These are phyloP conservation scores for Fusarium odoratissimum DNA, from an alignment of 2,329 filamentous ascomycete species.

Conservation along the genomic window DNA sequence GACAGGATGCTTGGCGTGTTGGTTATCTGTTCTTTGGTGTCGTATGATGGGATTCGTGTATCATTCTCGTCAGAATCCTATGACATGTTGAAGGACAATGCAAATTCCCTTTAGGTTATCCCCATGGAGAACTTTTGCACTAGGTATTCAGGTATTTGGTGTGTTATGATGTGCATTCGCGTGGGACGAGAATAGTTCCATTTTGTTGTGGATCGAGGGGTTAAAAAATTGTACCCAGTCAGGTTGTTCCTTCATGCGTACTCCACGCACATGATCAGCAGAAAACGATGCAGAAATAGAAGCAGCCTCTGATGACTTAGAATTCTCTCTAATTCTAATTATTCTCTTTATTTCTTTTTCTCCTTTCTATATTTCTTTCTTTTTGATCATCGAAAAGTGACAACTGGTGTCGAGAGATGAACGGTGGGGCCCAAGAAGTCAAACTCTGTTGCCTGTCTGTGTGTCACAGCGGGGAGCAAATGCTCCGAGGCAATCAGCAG, in stretches of 20 bases:
- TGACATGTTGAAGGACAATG: accelerated
- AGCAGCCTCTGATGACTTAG: not conserved
- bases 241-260: not conserved
- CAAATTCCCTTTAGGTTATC: accelerated
- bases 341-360: accelerated
- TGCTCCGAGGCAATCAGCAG: not conserved
- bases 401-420: not conserved
- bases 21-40: not conserved
- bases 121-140: not conserved
- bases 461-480: not conserved
- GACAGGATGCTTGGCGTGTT: not conserved
- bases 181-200: not conserved
- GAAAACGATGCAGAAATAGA: not conserved
- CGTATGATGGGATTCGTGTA: not conserved
- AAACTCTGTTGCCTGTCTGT: not conserved
- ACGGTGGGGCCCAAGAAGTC: not conserved
- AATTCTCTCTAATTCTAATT: not conserved
- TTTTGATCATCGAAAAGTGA: accelerated
- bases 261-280: not conserved
- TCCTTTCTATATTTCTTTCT: no score
- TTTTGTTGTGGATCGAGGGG: not conserved
- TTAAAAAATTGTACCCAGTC: not conserved
- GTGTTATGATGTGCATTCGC: not conserved
- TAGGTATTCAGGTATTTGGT: not conserved
- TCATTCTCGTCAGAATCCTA: not conserved